A percentile compares a stretch with the other conserved stretches of the same genome.
phyloP scores from a whole-genome alignment of 176 grass and related monocot species.

The Leersia perrieri region DNA sequence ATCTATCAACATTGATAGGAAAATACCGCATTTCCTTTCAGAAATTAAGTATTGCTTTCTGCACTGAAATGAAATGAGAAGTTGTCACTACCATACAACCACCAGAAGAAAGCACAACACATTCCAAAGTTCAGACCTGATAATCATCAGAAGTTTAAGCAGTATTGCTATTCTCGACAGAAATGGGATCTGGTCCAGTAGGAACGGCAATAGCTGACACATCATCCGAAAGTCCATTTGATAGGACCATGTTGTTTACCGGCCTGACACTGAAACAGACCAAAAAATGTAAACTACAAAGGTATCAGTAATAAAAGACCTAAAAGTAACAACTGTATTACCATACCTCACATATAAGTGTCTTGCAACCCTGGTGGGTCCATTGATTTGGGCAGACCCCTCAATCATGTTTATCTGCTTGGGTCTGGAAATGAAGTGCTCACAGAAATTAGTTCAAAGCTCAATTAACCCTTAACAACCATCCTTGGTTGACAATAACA shows the following conservation, averaged over 20 bases:
- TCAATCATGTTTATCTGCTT: constrained; percentile 24
- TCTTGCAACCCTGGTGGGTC: not conserved
- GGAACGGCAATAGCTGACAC: not conserved
- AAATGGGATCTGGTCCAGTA: not conserved
- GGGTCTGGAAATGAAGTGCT: constrained; percentile 13
- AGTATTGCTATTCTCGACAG: not conserved
- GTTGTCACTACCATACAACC: not conserved
- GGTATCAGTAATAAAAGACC: not conserved
- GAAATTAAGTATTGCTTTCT: constrained; percentile 11
- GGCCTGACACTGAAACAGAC: not conserved
- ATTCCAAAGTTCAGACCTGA: not conserved
- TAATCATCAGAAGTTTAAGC: not conserved
- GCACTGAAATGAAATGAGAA: not conserved
- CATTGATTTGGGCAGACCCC: constrained; percentile 35
- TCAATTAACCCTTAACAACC: not conserved
- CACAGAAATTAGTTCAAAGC: not conserved
- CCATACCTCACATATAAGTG: not conserved
- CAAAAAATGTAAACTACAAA: not conserved
- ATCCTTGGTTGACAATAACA: not conserved
- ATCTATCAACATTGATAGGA: not conserved
- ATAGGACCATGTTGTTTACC: not conserved
- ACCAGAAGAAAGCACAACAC: not conserved
- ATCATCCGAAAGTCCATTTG: not conserved
- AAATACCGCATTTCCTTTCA: not conserved
- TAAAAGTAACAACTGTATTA: not conserved